Conservation (phyloP, 2,329 filamentous ascomycete genomes). For the Aspergillus pseudoviridinutans region DNA sequence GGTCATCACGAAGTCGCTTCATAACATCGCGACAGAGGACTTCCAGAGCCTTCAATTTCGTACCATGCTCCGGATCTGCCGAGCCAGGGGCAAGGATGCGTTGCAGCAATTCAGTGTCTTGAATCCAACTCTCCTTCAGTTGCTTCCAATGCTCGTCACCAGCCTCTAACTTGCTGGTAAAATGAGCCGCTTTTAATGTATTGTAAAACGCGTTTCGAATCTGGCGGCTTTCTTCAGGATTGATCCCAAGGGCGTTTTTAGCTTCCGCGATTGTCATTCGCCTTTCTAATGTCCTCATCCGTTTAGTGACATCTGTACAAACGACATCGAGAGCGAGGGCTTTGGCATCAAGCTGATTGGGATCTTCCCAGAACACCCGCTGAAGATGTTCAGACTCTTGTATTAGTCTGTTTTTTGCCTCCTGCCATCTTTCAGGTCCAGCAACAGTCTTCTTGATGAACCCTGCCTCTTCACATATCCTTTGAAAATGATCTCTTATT, state of each 20-base stretch:
- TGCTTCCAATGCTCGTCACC: slow-evolving; percentile 68
- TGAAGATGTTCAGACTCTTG: slow-evolving; percentile 62
- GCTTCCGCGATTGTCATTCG: slow-evolving; percentile 71
- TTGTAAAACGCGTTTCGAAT: slow-evolving; percentile 64
- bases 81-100: slow-evolving; percentile 50
- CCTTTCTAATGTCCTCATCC: slow-evolving; percentile 62
- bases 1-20: slow-evolving; percentile 70
- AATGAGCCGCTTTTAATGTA: slow-evolving; percentile 61
- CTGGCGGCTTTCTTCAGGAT: slow-evolving; percentile 63
- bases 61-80: slow-evolving; percentile 50
- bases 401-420: slow-evolving; percentile 64
- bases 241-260: slow-evolving; percentile 67
- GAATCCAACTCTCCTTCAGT: slow-evolving; percentile 66
- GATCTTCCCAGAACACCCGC: slow-evolving; percentile 56
- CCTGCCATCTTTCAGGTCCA: slow-evolving; percentile 69
- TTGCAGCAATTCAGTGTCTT: slow-evolving; percentile 53
- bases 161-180: slow-evolving; percentile 69
- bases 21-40: slow-evolving; percentile 71
- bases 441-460: slow-evolving; percentile 74
- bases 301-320: slow-evolving; percentile 76
- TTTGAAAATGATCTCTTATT: slow-evolving; percentile 63
- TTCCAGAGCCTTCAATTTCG: slow-evolving; percentile 64
- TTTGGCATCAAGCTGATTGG: slow-evolving; percentile 58
- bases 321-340: slow-evolving; percentile 72
- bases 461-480: slow-evolving; percentile 63